Evolutionary conservation across 805 yeast species (phyloP).

Genomic region (Ogataea philodendri): DNA sequence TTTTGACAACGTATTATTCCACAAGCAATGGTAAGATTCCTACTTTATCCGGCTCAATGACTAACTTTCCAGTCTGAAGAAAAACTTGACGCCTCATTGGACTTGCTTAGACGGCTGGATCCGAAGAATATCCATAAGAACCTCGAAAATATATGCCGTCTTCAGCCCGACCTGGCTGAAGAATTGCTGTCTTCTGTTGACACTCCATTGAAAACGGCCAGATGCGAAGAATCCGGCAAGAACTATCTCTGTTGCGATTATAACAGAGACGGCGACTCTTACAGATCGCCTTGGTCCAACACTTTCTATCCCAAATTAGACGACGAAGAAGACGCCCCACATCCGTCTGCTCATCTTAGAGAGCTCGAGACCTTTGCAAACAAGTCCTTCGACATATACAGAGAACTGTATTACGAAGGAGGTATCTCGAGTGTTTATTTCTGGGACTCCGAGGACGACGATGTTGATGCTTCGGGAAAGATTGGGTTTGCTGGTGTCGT

Average conservation of each 20-base stretch:
- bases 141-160: conserved; percentile 46
- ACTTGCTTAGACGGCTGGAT: conserved; percentile 69
- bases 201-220: conserved; percentile 62
- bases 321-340: conserved; percentile 66
- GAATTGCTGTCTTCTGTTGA: conserved; percentile 86
- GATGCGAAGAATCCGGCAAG: conserved; percentile 57
- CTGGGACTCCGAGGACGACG: conserved; percentile 79
- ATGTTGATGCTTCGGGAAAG: conserved; percentile 42
- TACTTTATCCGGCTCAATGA: background rate
- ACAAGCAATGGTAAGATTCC: conserved; percentile 9
- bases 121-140: conserved; percentile 56
- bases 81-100: conserved; percentile 73
- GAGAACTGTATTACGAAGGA: conserved; percentile 94
- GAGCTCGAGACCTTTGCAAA: conserved; percentile 78
- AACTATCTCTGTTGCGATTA: conserved; percentile 85
- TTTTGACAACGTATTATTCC: conserved; percentile 10
- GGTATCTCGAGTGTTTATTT: conserved; percentile 86
- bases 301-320: conserved; percentile 54
- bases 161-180: conserved; percentile 72
- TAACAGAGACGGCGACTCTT: conserved; percentile 91
- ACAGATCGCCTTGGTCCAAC: conserved; percentile 89
- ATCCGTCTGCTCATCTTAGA: conserved; percentile 65
- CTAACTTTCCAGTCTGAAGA: conserved; percentile 37
- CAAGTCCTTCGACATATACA: conserved; percentile 86
- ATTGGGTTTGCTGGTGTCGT: conserved; percentile 88